Conservation (phyloP, 2,329 filamentous ascomycete genomes). For the Aquanectria penicillioides region DNA sequence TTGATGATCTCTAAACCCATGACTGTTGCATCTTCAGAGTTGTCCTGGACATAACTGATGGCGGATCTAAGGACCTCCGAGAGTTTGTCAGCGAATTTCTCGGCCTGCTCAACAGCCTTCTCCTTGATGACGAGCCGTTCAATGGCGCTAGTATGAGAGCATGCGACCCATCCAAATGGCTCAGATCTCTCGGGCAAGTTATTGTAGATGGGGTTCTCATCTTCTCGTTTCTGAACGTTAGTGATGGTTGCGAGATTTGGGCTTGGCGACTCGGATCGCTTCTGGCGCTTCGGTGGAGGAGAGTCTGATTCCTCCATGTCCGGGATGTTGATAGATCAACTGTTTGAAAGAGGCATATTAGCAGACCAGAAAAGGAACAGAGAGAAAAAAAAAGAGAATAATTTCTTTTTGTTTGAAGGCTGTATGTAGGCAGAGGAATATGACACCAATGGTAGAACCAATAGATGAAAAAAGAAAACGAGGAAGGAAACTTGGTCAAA, state of each 20-base stretch:
- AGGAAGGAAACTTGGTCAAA: no score
- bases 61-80: not conserved
- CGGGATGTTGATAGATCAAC: no score
- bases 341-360: no score
- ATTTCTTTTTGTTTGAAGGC: no score
- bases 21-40: not conserved
- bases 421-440: no score
- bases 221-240: no score
- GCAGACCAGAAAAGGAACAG: no score
- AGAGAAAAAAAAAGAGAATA: no score
- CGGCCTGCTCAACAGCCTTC: not conserved
- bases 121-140: constrained; percentile 21
- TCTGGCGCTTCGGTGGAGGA: not conserved
- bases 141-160: not conserved
- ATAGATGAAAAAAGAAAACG: no score
- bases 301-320: no score
- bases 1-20: constrained; percentile 12
- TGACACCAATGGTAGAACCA: no score
- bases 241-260: not conserved
- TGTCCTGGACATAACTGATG: not conserved
- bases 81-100: not conserved
- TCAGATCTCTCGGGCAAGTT: no score
- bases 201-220: not conserved
- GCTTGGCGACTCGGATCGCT: not conserved
- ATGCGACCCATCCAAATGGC: constrained; percentile 4